These are phyloP conservation scores for Aspergillus clavatus DNA, from an alignment of 2,329 filamentous ascomycete species.

Conservation along the genomic window DNA sequence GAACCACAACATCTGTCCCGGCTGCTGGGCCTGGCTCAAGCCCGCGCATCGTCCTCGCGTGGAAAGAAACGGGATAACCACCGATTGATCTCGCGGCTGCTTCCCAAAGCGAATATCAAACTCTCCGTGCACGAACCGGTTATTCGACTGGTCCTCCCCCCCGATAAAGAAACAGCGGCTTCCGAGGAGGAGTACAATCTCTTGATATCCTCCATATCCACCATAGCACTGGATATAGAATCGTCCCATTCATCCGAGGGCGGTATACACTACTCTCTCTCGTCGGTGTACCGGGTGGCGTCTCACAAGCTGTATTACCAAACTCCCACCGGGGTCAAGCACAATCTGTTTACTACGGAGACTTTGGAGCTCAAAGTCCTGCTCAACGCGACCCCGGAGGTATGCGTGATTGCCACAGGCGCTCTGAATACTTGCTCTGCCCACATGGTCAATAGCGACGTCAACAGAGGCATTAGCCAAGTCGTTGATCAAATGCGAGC, in stretches of 20 bases:
- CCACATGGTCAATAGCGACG: conserved; percentile 86
- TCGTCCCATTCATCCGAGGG: conserved; percentile 87
- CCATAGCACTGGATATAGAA: conserved; percentile 85
- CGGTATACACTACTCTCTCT: conserved; percentile 80
- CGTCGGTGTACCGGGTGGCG: conserved; percentile 74
- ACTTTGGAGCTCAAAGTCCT: conserved; percentile 82
- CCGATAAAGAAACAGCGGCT: conserved; percentile 55
- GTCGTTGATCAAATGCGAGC: conserved; percentile 79
- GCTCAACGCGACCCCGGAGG: conserved; percentile 76
- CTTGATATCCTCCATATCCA: conserved; percentile 91
- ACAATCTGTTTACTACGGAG: conserved; percentile 83
- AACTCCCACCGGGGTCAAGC: conserved; percentile 72
- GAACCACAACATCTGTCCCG: conserved; percentile 88
- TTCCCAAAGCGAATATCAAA: conserved; percentile 92
- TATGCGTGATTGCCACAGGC: conserved; percentile 74
- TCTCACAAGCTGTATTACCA: conserved; percentile 93
- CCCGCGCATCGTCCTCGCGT: conserved; percentile 42
- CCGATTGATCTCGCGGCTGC: conserved; percentile 75
- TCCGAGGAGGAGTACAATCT: conserved; percentile 83
- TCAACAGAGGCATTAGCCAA: conserved; percentile 85
- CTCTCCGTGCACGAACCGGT: conserved; percentile 96
- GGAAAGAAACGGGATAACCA: conserved; percentile 48
- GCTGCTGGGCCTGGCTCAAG: conserved; percentile 68
- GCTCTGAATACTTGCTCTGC: conserved; percentile 82
- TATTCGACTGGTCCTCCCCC: conserved; percentile 78